Percentiles rank a stretch among this genome's conserved stretches.
Conservation (phyloP, 2,329 filamentous ascomycete species). For the Penicillium sp. region DNA sequence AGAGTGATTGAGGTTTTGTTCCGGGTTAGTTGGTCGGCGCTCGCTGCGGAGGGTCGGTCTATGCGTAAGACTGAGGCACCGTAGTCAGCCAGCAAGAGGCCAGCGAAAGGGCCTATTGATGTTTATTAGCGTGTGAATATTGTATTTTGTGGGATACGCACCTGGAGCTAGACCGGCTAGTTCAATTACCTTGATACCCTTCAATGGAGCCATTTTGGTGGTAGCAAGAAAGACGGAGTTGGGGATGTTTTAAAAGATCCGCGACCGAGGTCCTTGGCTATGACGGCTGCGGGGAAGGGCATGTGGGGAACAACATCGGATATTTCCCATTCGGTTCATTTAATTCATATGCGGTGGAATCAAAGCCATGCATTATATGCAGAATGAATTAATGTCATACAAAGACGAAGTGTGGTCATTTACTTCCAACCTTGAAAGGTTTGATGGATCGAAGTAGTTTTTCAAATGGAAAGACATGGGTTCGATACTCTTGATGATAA, state of each 20-base stretch:
- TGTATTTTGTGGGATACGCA: constrained; percentile 29
- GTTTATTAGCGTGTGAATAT: constrained; percentile 3
- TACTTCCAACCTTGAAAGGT: too few species aligned
- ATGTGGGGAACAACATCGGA: background rate
- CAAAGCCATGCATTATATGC: too few species aligned
- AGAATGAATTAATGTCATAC: too few species aligned
- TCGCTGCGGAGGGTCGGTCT: constrained; percentile 63
- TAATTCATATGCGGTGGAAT: too few species aligned
- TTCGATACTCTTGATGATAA: too few species aligned
- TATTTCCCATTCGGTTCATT: too few species aligned
- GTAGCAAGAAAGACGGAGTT: background rate
- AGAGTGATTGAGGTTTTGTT: constrained; percentile 80
- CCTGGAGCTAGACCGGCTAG: constrained; percentile 68
- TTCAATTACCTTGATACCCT: constrained; percentile 64
- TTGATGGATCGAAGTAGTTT: background rate
- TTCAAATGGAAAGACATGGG: background rate
- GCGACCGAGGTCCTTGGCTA: constrained; percentile 15
- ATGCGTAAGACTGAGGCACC: constrained; percentile 86
- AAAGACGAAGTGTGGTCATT: too few species aligned
- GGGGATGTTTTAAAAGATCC: constrained; percentile 10
- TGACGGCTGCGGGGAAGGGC: constrained; percentile 11
- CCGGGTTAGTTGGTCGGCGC: constrained; percentile 73
- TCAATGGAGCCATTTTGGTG: constrained; percentile 41
- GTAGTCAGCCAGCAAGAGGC: constrained; percentile 84
- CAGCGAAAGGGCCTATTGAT: constrained; percentile 76